Evolutionary conservation across 2,329 filamentous ascomycete species (phyloP), one percentile per base, ranked within the genome.

Genomic region (Didymella sp.): DNA sequence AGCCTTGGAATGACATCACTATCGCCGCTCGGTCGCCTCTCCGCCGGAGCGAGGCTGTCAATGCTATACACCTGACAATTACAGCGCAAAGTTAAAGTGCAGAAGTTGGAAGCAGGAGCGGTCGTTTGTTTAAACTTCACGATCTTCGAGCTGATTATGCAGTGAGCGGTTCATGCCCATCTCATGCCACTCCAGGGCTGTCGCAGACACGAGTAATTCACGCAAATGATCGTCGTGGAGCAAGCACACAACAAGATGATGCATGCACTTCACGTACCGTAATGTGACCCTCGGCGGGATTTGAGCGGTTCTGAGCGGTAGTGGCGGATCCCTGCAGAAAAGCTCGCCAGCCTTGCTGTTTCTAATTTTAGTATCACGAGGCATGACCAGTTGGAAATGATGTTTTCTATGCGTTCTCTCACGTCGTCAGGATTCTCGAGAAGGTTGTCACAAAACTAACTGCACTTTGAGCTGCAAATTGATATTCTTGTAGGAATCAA

Each of bases 301-400:
- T 47, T 13, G 28, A 45, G 28, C 52, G 48, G 28, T 42, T 28
- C 25, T n/a, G 30, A 49, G 41, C 59, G 59, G 59, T 55, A 58
- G 56, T 65, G 64, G 57, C 62, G 61, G n/a, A 40, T 46, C 56
- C 51, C 53, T 56, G 52, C 45, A 22, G 21, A 7, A 7, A 31
- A 38, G 30, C 21, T 19, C 25, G 45, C 33, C 41, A 43, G 60
- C 60, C 59, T 61, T 51, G 58, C 51, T 35, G 33, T 59, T 35
- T 7, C 58, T 55, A 60, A 54, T 51, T 45, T 59, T 61, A 50
- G 51, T n/a, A 43, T 37, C 35, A 33, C 11, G 9, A 11, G 33
- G 37, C 56, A 58, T 55, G 35, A 51, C 52, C 22, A 37, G 25
- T 33, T 11, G 41, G 31, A 28, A 43, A 43, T 43, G 35, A 51